Base-by-base conservation (phyloP, 148 eudicot genomes). In the Polygonum maritimum region DNA sequence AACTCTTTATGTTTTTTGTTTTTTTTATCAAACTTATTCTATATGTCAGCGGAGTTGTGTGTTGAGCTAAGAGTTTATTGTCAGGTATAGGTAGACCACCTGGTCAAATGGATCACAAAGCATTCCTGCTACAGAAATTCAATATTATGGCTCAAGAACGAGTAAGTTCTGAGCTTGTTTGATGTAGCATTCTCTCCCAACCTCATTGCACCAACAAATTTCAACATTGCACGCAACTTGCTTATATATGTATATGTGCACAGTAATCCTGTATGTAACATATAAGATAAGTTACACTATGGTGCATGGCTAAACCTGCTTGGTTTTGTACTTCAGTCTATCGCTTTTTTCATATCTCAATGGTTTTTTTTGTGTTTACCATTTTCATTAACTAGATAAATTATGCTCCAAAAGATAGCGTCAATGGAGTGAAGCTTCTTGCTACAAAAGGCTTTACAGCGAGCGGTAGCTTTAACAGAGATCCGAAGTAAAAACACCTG, bases 91-190 rank as follows among this genome's bases (percentile, higher is more conserved):
- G 98, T 36, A 87, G 87, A 82, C 98, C 98, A 69, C 94, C 97
- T 51, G 97, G 97, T 79, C 97, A 92, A 87, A 92, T 92, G 98
- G 98, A 94, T 84, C 96, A 96, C 38, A 95, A 90, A 90, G 98
- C 96, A 67, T 95, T 92, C 78, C 77, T 95, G 83, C 96, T 95
- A 65, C 98, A 95, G 74, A 94, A 86, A 78, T 92, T 92, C 82
- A 95, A 95, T 77, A 80, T 80, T 31, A 83, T 88, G 74, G 97
- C 97, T 41, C 85, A 85, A 85, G 86, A 87, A 80, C 85, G 90
- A 82, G 97, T 94, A 81, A 51, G 89, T 81, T 51, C 57, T 45
- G 35, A 67, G 5, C 5, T 51, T 51, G 57, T 51, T 51, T 51
- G 19, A 51, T 36, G 31, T 26, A 51, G 41, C 11, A 3, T 16